These are phyloP conservation scores for Annulohypoxylon nitens DNA, from an alignment of 495 filamentous ascomycete genomes.

Conservation along the genomic window DNA sequence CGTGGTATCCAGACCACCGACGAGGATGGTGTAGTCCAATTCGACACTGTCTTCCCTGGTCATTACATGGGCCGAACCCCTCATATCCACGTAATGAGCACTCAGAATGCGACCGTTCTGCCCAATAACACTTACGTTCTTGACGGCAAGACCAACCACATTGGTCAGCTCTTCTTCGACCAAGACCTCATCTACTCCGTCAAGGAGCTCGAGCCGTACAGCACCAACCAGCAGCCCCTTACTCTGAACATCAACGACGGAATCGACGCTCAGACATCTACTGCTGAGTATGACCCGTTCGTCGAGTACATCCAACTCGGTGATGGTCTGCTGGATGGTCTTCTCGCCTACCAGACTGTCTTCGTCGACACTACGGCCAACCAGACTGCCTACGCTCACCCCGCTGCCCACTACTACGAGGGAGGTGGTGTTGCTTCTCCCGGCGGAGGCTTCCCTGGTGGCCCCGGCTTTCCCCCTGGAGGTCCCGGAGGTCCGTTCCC, in stretches of 20 bases:
- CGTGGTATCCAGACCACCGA: slow-evolving; percentile 65
- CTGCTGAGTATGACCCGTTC: slow-evolving; percentile 57
- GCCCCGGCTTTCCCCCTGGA: slow-evolving; percentile 19
- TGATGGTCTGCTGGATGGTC: slow-evolving; percentile 60
- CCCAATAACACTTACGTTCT: slow-evolving; percentile 61
- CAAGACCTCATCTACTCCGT: slow-evolving; percentile 51
- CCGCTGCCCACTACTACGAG: slow-evolving; percentile 51
- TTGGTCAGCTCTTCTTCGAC: slow-evolving; percentile 69
- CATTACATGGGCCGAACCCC: slow-evolving; percentile 65
- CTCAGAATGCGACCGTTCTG: slow-evolving; percentile 55
- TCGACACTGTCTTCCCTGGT: slow-evolving; percentile 66
- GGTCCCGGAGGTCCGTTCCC: slow-evolving; percentile 20
- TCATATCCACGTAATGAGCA: slow-evolving; percentile 62
- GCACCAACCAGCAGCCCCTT: slow-evolving; percentile 49
- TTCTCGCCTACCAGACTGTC: slow-evolving; percentile 58
- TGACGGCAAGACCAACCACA: slow-evolving; percentile 64
- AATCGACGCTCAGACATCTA: slow-evolving; percentile 51
- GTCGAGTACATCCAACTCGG: slow-evolving; percentile 60
- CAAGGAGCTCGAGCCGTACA: slow-evolving; percentile 55
- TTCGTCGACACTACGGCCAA: slow-evolving; percentile 65
- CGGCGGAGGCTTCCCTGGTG: slow-evolving; percentile 32
- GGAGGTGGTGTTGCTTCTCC: slow-evolving; percentile 44
- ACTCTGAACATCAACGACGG: slow-evolving; percentile 52
- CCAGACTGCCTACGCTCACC: slow-evolving; percentile 56
- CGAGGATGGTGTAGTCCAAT: slow-evolving; percentile 61